These are phyloP conservation scores for Apiotrichum laibachii DNA, from an alignment of 1,284 basidiomycete genomes.

Conservation along the genomic window DNA sequence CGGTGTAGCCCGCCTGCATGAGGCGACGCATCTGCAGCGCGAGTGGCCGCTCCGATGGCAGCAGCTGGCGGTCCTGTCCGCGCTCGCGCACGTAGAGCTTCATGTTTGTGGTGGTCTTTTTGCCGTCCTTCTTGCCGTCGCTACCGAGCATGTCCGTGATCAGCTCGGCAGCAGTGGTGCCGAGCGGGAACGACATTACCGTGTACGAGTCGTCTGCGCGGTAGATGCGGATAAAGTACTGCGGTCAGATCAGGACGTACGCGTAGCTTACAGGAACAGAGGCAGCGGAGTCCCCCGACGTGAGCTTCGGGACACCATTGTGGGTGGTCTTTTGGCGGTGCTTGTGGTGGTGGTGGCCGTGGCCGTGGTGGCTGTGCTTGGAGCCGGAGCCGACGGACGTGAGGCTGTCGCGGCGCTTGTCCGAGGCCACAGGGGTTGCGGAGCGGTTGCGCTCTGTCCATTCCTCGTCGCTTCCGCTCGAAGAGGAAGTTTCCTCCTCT, in stretches of 20 bases:
- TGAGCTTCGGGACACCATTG: not conserved
- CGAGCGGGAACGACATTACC: conserved; percentile 64
- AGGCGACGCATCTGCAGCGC: conserved; percentile 79
- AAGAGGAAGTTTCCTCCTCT: conserved; percentile 26
- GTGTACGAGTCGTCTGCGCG: conserved; percentile 71
- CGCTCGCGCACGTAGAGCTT: conserved; percentile 78
- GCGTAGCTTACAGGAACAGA: not conserved
- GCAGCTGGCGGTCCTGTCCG: conserved; percentile 77
- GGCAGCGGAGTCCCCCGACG: not conserved
- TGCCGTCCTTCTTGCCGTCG: conserved; percentile 44
- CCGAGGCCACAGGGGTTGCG: not conserved
- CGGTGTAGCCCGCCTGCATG: conserved; percentile 86
- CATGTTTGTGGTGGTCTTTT: conserved; percentile 60
- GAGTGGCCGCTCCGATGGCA: conserved; percentile 77
- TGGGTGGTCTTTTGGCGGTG: conserved; percentile 3
- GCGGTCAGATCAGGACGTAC: not conserved
- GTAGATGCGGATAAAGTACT: conserved; percentile 68
- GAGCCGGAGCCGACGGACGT: not conserved
- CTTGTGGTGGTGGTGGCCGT: conserved; percentile 7
- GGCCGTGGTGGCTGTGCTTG: conserved; percentile 2
- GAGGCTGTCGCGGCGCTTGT: not conserved
- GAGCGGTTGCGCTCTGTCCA: conserved; percentile 8
- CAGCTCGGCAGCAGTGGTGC: conserved; percentile 69
- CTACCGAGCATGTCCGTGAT: conserved; percentile 57
- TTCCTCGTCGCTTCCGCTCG: conserved; percentile 35